Conservation (phyloP, 805 yeast species). For the Ogataea minuta region DNA sequence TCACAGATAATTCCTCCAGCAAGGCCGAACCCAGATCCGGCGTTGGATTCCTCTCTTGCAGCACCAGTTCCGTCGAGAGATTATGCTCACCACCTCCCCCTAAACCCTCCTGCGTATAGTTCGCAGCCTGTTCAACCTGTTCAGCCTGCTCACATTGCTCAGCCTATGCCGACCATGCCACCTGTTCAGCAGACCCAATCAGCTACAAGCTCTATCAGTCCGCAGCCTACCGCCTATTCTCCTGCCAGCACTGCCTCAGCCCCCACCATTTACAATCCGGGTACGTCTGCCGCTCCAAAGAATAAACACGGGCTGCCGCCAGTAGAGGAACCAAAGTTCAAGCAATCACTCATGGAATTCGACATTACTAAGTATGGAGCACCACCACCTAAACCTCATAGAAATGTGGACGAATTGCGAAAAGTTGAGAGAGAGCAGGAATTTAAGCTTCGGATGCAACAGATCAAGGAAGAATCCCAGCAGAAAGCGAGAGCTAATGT, state of each 20-base stretch:
- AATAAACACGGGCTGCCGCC: slow-evolving; percentile 7
- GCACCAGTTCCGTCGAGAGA: slow-evolving; percentile 6
- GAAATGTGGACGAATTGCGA: slow-evolving; percentile 24
- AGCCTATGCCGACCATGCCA: too few relatives aligned
- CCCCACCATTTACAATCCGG: slow-evolving; percentile 4
- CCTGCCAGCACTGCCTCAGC: too few relatives aligned
- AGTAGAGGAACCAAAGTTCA: slow-evolving; percentile 29
- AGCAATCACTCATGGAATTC: slow-evolving; percentile 33
- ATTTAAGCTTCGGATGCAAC: slow-evolving; percentile 25
- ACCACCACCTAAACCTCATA: slow-evolving; percentile 44
- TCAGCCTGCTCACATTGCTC: too few relatives aligned
- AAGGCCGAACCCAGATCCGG: too few relatives aligned
- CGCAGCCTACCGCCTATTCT: too few relatives aligned
- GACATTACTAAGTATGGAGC: slow-evolving; percentile 42
- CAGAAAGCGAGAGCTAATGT: slow-evolving; percentile 26
- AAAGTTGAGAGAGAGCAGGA: slow-evolving; percentile 26
- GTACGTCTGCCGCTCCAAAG: slow-evolving; percentile 7
- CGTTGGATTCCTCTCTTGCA: slow-evolving; percentile 6
- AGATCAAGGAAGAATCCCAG: slow-evolving; percentile 30
- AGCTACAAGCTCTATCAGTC: too few relatives aligned
- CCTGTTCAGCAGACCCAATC: too few relatives aligned
- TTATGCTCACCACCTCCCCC: slow-evolving; percentile 11
- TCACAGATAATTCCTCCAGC: background rate
- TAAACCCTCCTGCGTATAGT: slow-evolving; percentile 3
- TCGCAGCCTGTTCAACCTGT: background rate